Evolutionary conservation across 208 protist genomes (phyloP).

Genomic region (Trypanosoma melophagium): DNA sequence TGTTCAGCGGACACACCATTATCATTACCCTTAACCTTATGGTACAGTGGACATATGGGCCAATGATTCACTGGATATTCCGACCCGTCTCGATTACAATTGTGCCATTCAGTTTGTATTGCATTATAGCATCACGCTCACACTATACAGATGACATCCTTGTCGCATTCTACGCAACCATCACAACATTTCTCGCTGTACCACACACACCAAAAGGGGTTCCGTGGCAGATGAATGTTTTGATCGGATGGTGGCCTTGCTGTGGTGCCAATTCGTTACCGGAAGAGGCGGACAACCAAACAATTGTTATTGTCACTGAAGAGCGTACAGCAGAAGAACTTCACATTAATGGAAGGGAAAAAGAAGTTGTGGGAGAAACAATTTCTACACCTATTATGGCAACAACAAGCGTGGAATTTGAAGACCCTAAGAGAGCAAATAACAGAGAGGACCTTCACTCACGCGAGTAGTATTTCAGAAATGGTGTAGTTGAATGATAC

Average conservation of each 20-base stretch:
- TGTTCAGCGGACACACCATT: conserved; percentile 91
- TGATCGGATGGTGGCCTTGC: conserved; percentile 78
- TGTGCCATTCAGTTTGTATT: conserved; percentile 56
- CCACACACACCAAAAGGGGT: conserved; percentile 56
- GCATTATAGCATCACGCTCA: conserved; percentile 77
- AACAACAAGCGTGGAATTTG: too few species aligned
- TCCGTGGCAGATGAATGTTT: conserved; percentile 72
- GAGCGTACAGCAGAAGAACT: background rate
- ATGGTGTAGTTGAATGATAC: too few species aligned
- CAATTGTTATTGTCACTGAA: conserved; percentile 1
- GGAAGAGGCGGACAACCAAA: conserved; percentile 1
- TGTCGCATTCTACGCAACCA: conserved; percentile 56
- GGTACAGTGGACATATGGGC: conserved; percentile 66
- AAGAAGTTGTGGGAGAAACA: background rate
- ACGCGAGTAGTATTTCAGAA: too few species aligned
- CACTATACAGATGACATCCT: conserved; percentile 91
- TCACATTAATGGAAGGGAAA: background rate
- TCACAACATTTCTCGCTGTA: conserved; percentile 64
- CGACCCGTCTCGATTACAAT: conserved; percentile 27
- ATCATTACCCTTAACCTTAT: conserved; percentile 60
- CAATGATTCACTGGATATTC: conserved; percentile 46
- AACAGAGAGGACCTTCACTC: too few species aligned
- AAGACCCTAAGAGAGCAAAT: too few species aligned
- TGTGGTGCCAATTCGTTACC: conserved; percentile 35
- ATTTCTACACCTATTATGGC: background rate